Base-by-base conservation (phyloP, 2,329 filamentous ascomycete genomes). In the Cordyceps tenuipes region DNA sequence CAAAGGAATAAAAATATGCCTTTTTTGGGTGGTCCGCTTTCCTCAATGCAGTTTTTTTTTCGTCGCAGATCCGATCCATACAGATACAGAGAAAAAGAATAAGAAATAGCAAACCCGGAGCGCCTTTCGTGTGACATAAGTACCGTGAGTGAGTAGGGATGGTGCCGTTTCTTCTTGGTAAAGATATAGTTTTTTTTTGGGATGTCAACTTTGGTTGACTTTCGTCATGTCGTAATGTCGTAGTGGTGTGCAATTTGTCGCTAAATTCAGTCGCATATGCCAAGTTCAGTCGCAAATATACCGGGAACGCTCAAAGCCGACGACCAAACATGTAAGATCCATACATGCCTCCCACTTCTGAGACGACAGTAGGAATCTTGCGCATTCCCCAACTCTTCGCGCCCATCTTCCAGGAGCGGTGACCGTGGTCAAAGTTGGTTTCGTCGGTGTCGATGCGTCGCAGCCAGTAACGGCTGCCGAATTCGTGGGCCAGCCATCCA, bases 271-370 rank as follows among this genome's bases (percentile, higher is more conserved):
- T 60, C 19, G 31, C 21, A 53, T 48, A 43, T 49, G 60, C 62
- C 48, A 60, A 47, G 51, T 58, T 17, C 21, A 44, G 17, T 60
- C 19, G 31, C 21, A 53, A 48, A 43, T 47, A 43, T 29, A 51
- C n/a, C 17, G 31, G 21, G 19, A 34, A 57, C 59, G 50, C 59
- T 76, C 72, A 85, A 60, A 85, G 71, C 68, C 81, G 79, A 65
- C 81, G 75, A 67, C 81, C 81, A 73, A 85, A 85, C 82, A 85
- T 85, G 67, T 82, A 85, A 26, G 77, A 82, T 23, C 94, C 94
- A 70, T 97, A 97, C 69, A 96, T 95, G 63, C 91, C 91, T 67
- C 96, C 94, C 29, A 97, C 89, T 72, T 97, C 93, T 57, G 92
- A 90, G 68, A 86, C 84, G 29, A 89, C 91, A 65, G 97, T 87